phyloP scores from a whole-genome alignment of 2,329 filamentous ascomycete genomes.

The Epicoccum sorghinum region DNA sequence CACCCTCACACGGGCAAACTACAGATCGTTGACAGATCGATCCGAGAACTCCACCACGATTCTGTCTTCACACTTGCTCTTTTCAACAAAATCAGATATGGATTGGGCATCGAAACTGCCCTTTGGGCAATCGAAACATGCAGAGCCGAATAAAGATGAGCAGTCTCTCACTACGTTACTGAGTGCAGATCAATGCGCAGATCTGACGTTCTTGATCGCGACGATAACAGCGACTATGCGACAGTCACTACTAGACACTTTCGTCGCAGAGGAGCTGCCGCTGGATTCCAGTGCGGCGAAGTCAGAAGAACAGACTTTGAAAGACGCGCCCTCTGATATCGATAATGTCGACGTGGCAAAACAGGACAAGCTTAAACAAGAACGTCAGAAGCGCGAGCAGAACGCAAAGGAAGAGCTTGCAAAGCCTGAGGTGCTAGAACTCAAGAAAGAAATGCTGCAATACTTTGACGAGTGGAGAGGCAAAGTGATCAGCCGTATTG shows the following conservation, averaged over 20 bases:
- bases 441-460: slow-evolving; percentile 71
- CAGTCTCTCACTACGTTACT: slow-evolving; percentile 54
- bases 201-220: slow-evolving; percentile 56
- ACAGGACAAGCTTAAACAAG: slow-evolving; percentile 40
- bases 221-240: slow-evolving; percentile 57
- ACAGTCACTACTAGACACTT: slow-evolving; percentile 51
- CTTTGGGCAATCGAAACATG: slow-evolving; percentile 39
- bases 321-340: slow-evolving; percentile 31
- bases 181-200: slow-evolving; percentile 52
- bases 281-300: slow-evolving; percentile 20
- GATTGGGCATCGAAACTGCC: slow-evolving; percentile 43
- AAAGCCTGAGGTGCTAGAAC: slow-evolving; percentile 61
- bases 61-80: neutral
- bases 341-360: slow-evolving; percentile 36
- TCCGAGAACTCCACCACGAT: neutral
- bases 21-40: neutral
- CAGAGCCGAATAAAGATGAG: slow-evolving; percentile 35
- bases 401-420: slow-evolving; percentile 57
- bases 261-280: slow-evolving; percentile 41
- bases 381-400: slow-evolving; percentile 37
- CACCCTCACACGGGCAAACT: slow-evolving; percentile 5
- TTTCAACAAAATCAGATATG: slow-evolving; percentile 20
- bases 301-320: slow-evolving; percentile 32
- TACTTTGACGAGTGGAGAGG: slow-evolving; percentile 84
- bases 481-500: slow-evolving; percentile 70